phyloP scores from a whole-genome alignment of 164 flowering plant species.

The Akebia trifoliata region DNA sequence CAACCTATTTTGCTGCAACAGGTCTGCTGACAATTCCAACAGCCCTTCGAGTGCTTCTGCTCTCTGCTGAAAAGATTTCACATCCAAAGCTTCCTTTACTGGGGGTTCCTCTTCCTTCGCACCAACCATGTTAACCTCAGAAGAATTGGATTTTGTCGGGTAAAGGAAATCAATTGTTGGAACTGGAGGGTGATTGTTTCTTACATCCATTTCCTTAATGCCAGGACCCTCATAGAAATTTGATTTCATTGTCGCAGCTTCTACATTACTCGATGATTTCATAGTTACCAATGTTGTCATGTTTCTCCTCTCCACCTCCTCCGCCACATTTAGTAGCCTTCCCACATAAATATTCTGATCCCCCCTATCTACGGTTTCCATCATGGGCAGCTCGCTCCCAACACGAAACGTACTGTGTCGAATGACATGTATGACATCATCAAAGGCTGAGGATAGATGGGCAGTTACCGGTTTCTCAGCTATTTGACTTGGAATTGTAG shows the following conservation, averaged over 20 bases:
- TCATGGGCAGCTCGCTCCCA: conserved; percentile 62
- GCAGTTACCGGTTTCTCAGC: conserved; percentile 34
- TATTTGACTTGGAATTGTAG: conserved; percentile 21
- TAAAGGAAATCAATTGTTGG: conserved; percentile 31
- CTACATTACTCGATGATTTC: conserved; percentile 38
- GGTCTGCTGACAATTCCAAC: conserved; percentile 87
- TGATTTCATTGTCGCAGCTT: conserved; percentile 27
- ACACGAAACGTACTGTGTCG: conserved; percentile 82
- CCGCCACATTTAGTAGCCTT: conserved; percentile 54
- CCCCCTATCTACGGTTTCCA: conserved; percentile 61
- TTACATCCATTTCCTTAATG: conserved; percentile 33
- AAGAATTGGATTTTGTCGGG: conserved; percentile 26
- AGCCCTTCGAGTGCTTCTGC: conserved; percentile 97
- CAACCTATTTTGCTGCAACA: conserved; percentile 73
- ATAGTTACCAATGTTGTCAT: conserved; percentile 24
- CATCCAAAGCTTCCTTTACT: conserved; percentile 71
- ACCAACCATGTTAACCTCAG: conserved; percentile 11
- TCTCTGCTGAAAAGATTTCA: conserved; percentile 88
- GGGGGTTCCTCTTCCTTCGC: conserved; percentile 43
- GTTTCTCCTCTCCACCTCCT: conserved; percentile 51
- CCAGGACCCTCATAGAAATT: conserved; percentile 30
- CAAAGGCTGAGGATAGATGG: conserved; percentile 53
- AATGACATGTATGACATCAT: conserved; percentile 85
- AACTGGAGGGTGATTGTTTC: conserved; percentile 13
- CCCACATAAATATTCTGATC: conserved; percentile 66